A percentile compares a stretch with the other conserved stretches of the same genome.
Evolutionary conservation across 176 grass and related monocot species (phyloP).

Genomic region (Oropetium thomaeum): DNA sequence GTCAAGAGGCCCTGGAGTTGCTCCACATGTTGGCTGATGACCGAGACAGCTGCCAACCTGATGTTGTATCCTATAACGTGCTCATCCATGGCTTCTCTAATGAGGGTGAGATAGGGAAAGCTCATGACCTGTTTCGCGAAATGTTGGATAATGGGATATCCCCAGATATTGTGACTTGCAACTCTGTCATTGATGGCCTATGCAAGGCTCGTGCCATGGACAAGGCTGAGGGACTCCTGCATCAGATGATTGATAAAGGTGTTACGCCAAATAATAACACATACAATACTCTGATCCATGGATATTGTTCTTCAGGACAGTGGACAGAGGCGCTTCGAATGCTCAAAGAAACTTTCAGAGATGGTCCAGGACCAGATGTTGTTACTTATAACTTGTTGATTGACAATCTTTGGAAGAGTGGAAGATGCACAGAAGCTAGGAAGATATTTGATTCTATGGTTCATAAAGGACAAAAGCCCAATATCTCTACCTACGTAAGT

Average conservation of each 20-base stretch:
- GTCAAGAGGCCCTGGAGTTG: conserved; percentile 15
- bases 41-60: not conserved
- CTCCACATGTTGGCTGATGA: conserved; percentile 11
- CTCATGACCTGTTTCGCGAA: not conserved
- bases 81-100: conserved; percentile 27
- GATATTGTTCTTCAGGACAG: not conserved
- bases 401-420: not conserved
- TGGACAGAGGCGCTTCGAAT: not conserved
- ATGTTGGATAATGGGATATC: conserved; percentile 12
- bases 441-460: conserved; percentile 21
- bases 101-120: not conserved
- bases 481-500: not conserved
- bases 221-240: not conserved
- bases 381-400: conserved; percentile 1
- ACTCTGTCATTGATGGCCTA: conserved; percentile 1
- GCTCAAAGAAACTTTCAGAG: conserved; percentile 22
- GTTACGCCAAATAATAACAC: not conserved
- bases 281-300: conserved; percentile 22
- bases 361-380: conserved; percentile 11
- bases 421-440: not conserved
- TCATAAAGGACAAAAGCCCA: not conserved
- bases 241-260: conserved; percentile 9
- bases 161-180: conserved; percentile 32
- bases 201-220: not conserved
- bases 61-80: conserved; percentile 19